Conservation (phyloP, 495 filamentous ascomycete genomes). For the Aspergillus nanangensis region DNA sequence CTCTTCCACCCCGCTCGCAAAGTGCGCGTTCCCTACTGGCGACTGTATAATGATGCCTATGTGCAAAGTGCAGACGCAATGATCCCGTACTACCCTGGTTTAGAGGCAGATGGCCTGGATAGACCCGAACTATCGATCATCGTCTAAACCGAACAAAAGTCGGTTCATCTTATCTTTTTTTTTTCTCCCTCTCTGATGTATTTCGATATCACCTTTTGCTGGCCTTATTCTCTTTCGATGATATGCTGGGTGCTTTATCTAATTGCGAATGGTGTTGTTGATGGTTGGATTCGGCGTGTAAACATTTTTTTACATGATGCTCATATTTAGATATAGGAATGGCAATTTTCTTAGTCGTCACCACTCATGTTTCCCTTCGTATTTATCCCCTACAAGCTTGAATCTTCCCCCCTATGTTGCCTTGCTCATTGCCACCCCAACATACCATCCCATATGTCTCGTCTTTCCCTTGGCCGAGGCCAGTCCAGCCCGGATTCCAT, state of each 20-base stretch:
- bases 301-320: background rate
- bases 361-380: background rate
- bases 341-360: background rate
- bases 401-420: no score
- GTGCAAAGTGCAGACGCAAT: conserved; percentile 90
- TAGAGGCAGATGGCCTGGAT: conserved; percentile 71
- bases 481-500: no score
- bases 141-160: conserved; percentile 46
- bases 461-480: no score
- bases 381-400: no score
- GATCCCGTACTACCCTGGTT: conserved; percentile 88
- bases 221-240: conserved; percentile 8
- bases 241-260: conserved; percentile 8
- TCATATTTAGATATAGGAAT: conserved; percentile 3
- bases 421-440: no score
- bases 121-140: conserved; percentile 80
- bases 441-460: no score
- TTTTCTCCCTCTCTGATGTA: conserved; percentile 5
- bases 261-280: conserved; percentile 13
- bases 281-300: conserved; percentile 15
- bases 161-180: background rate
- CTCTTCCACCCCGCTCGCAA: conserved; percentile 96
- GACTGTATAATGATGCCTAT: conserved; percentile 96
- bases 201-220: conserved; percentile 14
- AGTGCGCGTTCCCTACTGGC: conserved; percentile 89